Evolutionary conservation across 441 rosid species (phyloP).

Genomic region (Lepidium campestre): DNA sequence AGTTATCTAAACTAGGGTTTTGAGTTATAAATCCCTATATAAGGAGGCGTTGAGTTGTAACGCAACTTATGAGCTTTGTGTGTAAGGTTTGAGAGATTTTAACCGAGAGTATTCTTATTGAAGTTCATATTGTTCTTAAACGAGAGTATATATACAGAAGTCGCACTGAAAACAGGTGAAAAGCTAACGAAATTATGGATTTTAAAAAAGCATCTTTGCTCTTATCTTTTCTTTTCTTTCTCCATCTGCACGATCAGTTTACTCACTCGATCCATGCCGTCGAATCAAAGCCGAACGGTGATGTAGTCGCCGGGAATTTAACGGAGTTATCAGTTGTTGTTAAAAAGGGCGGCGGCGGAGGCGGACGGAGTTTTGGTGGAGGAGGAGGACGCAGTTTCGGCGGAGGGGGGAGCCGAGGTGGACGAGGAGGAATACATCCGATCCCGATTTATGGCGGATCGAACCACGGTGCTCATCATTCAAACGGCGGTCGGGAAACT

Average conservation of each 20-base stretch:
- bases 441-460: conserved; percentile 10
- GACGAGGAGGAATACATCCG: background rate
- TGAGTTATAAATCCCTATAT: too few species aligned
- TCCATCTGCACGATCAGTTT: background rate
- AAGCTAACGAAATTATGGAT: background rate
- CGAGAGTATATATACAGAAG: background rate
- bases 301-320: background rate
- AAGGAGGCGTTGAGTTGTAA: too few species aligned
- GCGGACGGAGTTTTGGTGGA: background rate
- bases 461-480: conserved; percentile 15
- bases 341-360: background rate
- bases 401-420: background rate
- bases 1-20: too few species aligned
- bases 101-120: too few species aligned
- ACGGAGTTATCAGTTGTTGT: background rate
- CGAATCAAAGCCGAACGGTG: background rate
- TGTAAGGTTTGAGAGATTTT: too few species aligned
- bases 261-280: background rate
- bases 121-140: too few species aligned
- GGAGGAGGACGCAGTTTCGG: background rate
- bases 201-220: background rate
- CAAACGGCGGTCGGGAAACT: conserved; percentile 14
- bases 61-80: too few species aligned
- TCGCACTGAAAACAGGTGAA: background rate
- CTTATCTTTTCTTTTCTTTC: background rate